Percentiles rank a stretch among this genome's conserved stretches.
Conservation (phyloP, 768 basidiomycete genomes). For the Mycena floridula region DNA sequence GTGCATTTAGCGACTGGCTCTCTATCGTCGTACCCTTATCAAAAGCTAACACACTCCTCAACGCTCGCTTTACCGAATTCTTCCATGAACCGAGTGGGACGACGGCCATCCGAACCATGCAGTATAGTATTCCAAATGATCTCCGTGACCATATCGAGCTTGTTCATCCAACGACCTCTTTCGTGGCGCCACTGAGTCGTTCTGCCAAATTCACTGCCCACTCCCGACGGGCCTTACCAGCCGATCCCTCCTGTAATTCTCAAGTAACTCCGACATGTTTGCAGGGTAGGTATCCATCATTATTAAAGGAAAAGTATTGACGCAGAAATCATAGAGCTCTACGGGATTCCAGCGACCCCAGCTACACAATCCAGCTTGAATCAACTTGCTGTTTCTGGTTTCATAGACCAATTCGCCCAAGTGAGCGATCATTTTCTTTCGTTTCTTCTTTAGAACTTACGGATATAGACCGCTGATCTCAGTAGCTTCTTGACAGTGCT, state of each 20-base stretch:
- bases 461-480: constrained; percentile 1
- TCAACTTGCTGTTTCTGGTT: constrained; percentile 24
- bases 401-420: constrained; percentile 13
- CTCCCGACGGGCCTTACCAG: neutral
- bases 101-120: constrained; percentile 21
- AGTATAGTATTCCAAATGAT: constrained; percentile 26
- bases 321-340: constrained; percentile 12
- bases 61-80: constrained; percentile 24
- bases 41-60: constrained; percentile 24
- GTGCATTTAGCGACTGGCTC: constrained; percentile 24
- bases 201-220: constrained; percentile 2
- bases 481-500: constrained; percentile 3
- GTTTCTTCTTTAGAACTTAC: neutral
- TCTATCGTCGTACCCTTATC: constrained; percentile 19
- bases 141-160: constrained; percentile 20
- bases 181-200: neutral
- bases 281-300: no score
- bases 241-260: neutral
- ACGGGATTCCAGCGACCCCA: constrained; percentile 24
- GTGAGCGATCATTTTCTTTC: neutral
- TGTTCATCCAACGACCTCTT: constrained; percentile 7
- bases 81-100: constrained; percentile 18
- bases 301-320: neutral
- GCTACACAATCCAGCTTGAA: constrained; percentile 20
- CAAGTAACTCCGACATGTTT: constrained; percentile 9